Base-by-base conservation (phyloP, 768 basidiomycete species). In the Lentinula sp. region DNA sequence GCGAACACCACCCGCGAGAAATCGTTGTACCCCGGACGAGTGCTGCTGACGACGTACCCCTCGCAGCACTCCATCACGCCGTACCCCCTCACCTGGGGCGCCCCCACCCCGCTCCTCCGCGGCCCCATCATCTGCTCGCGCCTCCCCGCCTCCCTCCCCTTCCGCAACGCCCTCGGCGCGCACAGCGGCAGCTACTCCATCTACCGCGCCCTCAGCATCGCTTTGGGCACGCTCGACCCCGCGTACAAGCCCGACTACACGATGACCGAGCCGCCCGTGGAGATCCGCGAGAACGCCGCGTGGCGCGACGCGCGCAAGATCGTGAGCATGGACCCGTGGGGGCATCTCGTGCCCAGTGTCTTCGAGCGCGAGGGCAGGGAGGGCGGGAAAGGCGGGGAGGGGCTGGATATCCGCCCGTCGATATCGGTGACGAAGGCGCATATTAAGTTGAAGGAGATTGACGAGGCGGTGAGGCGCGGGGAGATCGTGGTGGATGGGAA, bases 161-260 rank as follows among this genome's bases (percentile, higher is more conserved):
- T 86, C 57, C 88, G 96, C 50, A 98, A 98, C 72, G 91, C 95
- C 28, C 83, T 98, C 69, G 95, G 96, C 9, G 95, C 96, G 0
- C 95, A 97, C 71, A 88, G 87, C 0, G 95, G 96, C 6, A 91
- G 89, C 1, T 98, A 98, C 74, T 93, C 91, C 13, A 95, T 97
- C 74, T 98, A 97, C 73, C 87, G 94, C 37, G 93, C 96, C 0
- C 81, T 98, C 12, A 85, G 91, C 9, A 95, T 97, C 69, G 96
- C 94, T 7, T 90, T 96, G 83, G 90, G 91, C 42, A 82, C 88
- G 2, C 85, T 93, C 59, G 77, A 85, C 33, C 91, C 90, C 0
- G 79, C 84, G 1, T 90, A 92, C 74, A 91, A 90, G 70, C 90
- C 93, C 8, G 87, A 93, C 68, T 95, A 89, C 73, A 77, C 81